Base-by-base conservation (phyloP, 164 flowering plant species). In the Taxillus chinensis region DNA sequence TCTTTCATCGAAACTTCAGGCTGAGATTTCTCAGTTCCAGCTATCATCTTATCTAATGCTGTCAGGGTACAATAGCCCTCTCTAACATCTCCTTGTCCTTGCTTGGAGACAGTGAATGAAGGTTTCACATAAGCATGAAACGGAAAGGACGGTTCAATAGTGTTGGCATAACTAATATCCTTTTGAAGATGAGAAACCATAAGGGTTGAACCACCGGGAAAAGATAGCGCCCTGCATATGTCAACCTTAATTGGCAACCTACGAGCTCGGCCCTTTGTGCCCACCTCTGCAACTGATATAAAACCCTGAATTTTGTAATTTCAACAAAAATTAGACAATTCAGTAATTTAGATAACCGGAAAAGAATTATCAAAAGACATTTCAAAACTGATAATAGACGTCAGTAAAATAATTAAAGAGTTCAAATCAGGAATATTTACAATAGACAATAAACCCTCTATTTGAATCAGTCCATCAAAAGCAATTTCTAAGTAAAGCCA, bases 141-240 rank as follows among this genome's bases (percentile, higher is more conserved):
- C 3, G 60, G 70, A 15, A 64, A 42, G 56, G 59, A 16, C 54
- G 62, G 64, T 27, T 68, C 59, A 56, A 62, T 42, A 55, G 69
- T 52, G 12, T 70, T 73, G 41, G 72, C 57, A 71, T 73, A 60
- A 38, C 59, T 67, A 43, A 57, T 58, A 8, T 73, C 79, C 62
- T 74, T 77, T 60, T 67, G 67, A 40, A 89, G 79, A 80, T 89
- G 95, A 67, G 86, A 79, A 67, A 89, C 78, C 96, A 91, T 85
- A 70, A 91, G 86, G 12, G 82, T 86, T 52, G 98, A 91, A 66
- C 85, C 89, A 63, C 98, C 98, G 75, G 96, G 98, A 76, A 86
- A 84, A 78, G 87, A 89, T 60, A 91, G 70, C 49, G 90, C 85
- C 70, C 63, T 82, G 12, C 87, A 87, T 50, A 91, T 80, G 67